These are phyloP conservation scores for Russula compacta DNA, from an alignment of 768 basidiomycete species.

Conservation along the genomic window DNA sequence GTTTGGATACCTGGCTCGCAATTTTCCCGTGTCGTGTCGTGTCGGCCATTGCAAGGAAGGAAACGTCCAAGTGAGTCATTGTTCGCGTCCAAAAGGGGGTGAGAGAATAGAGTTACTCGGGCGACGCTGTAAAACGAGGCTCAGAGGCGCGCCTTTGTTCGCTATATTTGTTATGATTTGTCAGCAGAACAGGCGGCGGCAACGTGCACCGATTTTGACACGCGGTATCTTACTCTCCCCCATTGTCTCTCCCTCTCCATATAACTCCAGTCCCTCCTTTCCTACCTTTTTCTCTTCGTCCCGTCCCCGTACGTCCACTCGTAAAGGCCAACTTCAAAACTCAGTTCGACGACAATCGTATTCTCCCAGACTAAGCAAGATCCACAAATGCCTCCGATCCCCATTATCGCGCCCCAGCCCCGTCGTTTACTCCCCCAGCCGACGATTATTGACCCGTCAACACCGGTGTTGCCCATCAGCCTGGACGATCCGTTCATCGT, in stretches of 20 bases:
- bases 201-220: conserved; percentile 19
- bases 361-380: neutral
- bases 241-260: conserved; percentile 16
- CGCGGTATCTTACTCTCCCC: conserved; percentile 12
- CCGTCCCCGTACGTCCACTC: conserved; percentile 1
- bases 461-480: conserved; percentile 5
- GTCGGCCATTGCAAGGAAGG: neutral
- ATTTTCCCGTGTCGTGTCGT: neutral
- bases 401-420: conserved; percentile 20
- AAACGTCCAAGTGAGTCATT: conserved; percentile 4
- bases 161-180: conserved; percentile 14
- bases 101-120: conserved; percentile 13
- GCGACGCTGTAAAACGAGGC: conserved; percentile 20
- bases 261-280: conserved; percentile 16
- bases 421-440: conserved; percentile 11
- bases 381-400: conserved; percentile 18
- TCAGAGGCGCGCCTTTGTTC: conserved; percentile 16
- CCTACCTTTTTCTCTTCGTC: conserved; percentile 4
- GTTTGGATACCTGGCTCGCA: neutral
- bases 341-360: neutral
- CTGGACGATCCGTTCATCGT: conserved; percentile 21
- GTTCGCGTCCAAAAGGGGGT: neutral
- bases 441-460: conserved; percentile 13
- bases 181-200: conserved; percentile 17
- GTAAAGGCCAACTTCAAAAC: neutral